These are phyloP conservation scores for Sugiyamaella smithiae DNA, from an alignment of 805 yeast species.

Conservation along the genomic window DNA sequence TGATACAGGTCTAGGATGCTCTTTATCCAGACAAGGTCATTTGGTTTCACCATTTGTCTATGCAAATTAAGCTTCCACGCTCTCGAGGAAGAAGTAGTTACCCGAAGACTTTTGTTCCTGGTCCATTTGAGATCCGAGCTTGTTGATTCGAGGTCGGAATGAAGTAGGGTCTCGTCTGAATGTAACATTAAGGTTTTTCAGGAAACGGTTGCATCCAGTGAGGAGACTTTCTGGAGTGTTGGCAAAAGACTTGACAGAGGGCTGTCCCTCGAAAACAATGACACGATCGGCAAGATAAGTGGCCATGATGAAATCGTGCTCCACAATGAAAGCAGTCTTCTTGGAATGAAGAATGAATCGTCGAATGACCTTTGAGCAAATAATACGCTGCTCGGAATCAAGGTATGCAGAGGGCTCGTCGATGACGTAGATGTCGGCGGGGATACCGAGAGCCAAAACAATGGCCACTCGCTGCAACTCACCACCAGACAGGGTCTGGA, in stretches of 20 bases:
- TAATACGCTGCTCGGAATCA: constrained; percentile 99
- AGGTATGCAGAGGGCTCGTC: constrained; percentile 99
- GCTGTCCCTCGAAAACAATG: constrained; percentile 95
- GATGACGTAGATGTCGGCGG: constrained; percentile 93
- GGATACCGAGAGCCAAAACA: constrained; percentile 87
- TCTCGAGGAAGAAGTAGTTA: constrained; percentile 92
- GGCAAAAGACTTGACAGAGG: constrained; percentile 83
- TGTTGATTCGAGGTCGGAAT: constrained; percentile 97
- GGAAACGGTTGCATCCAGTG: constrained; percentile 95
- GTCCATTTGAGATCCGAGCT: constrained; percentile 97
- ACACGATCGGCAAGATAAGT: constrained; percentile 98
- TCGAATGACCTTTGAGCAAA: constrained; percentile 97
- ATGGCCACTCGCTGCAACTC: constrained; percentile 99
- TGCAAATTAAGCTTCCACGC: constrained; percentile 18
- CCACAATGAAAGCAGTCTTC: constrained; percentile 98
- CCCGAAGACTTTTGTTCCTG: constrained; percentile 92
- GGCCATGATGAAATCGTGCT: constrained; percentile 99
- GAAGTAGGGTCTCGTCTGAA: constrained; percentile 99
- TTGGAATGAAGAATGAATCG: constrained; percentile 93
- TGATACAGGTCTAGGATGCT: too few relatives aligned
- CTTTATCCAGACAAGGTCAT: too few relatives aligned
- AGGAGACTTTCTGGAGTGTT: constrained; percentile 87
- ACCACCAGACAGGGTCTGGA: constrained; percentile 97
- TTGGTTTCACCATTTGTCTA: too few relatives aligned
- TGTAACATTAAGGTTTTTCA: constrained; percentile 95